Evolutionary conservation across 768 basidiomycete genomes (phyloP).

Genomic region (Crucibulum laeve): DNA sequence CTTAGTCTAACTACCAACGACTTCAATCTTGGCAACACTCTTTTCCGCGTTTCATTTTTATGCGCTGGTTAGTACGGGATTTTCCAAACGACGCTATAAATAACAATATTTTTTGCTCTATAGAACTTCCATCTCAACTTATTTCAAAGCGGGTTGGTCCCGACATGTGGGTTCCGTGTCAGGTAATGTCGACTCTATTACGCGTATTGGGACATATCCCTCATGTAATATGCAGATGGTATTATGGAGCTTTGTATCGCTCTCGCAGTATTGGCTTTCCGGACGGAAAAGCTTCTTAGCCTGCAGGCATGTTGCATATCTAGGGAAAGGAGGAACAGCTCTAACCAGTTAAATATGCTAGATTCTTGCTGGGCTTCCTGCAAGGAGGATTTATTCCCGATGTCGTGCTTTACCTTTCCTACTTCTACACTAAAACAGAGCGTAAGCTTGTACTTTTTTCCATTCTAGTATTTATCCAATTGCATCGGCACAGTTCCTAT

Average conservation of each 20-base stretch:
- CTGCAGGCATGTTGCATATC: slow-evolving; percentile 30
- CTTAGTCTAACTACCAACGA: slow-evolving; percentile 58
- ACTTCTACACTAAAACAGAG: slow-evolving; percentile 58
- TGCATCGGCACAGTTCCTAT: slow-evolving; percentile 41
- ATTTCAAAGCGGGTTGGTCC: slow-evolving; percentile 66
- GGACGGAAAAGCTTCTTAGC: slow-evolving; percentile 52
- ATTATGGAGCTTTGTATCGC: slow-evolving; percentile 51
- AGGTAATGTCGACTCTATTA: slow-evolving; percentile 26
- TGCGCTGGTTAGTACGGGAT: slow-evolving; percentile 26
- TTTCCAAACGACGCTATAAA: background rate
- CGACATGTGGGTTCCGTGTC: slow-evolving; percentile 61
- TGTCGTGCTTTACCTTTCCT: slow-evolving; percentile 59
- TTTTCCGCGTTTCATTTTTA: slow-evolving; percentile 47
- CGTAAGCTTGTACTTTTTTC: slow-evolving; percentile 24
- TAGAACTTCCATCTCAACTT: slow-evolving; percentile 63
- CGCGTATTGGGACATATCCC: background rate
- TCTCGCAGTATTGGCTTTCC: slow-evolving; percentile 55
- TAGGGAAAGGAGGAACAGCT: too few species aligned
- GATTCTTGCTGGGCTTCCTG: slow-evolving; percentile 51
- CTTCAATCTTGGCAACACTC: slow-evolving; percentile 60
- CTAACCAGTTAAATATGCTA: too few species aligned
- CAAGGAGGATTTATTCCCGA: slow-evolving; percentile 68
- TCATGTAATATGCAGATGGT: slow-evolving; percentile 33
- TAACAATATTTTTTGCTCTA: background rate
- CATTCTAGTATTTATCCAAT: background rate